These are phyloP conservation scores for Backusella westeae DNA, from an alignment of 192 early-diverging fungal species.

Conservation along the genomic window DNA sequence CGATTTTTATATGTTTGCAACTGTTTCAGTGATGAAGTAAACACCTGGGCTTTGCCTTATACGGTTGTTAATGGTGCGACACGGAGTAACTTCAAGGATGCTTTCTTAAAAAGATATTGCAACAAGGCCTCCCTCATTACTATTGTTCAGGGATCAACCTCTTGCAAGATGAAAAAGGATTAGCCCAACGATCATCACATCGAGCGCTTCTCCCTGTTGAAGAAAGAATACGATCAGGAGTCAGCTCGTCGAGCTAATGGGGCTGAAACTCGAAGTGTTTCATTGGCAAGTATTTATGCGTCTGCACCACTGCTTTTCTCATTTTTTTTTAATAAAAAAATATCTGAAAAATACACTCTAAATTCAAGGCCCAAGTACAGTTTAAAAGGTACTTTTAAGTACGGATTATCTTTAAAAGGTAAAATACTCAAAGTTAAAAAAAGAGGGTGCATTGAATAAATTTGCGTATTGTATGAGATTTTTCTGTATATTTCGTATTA, in stretches of 20 bases:
- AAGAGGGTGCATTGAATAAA: too few relatives aligned
- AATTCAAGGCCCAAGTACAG: too few relatives aligned
- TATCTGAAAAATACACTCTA: too few relatives aligned
- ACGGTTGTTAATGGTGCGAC: background rate
- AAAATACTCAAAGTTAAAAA: too few relatives aligned
- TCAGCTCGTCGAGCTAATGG: background rate
- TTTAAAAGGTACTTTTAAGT: too few relatives aligned
- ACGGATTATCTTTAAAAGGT: too few relatives aligned
- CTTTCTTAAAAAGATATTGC: background rate
- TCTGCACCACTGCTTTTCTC: too few relatives aligned
- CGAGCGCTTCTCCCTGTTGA: background rate
- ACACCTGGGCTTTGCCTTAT: background rate
- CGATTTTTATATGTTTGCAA: background rate
- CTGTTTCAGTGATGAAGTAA: background rate
- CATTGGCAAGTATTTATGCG: background rate
- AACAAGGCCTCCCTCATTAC: background rate
- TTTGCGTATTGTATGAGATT: too few relatives aligned
- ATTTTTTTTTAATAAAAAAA: too few relatives aligned
- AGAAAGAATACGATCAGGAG: background rate
- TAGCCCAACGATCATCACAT: background rate
- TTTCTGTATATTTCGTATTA: too few relatives aligned
- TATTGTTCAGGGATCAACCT: background rate
- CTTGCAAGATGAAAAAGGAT: background rate
- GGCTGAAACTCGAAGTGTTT: background rate
- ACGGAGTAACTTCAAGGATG: background rate